phyloP scores from a whole-genome alignment of 768 basidiomycete genomes.

The Phanerochaete sordida region DNA sequence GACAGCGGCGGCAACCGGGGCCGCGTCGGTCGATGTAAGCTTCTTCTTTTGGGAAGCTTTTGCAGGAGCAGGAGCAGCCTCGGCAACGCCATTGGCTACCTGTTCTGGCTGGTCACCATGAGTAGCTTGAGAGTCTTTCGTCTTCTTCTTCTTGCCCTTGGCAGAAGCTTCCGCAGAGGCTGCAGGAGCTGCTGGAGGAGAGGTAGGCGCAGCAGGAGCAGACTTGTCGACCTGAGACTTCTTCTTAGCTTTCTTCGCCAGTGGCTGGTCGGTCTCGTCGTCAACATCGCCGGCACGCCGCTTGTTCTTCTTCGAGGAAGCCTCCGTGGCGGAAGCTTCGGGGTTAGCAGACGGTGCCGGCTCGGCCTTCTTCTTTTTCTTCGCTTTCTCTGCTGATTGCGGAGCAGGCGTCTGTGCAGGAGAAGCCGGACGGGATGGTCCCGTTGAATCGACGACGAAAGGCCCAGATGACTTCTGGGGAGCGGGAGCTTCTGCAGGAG shows the following conservation, averaged over 20 bases:
- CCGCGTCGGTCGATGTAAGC: no score
- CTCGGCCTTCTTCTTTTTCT: slow-evolving; percentile 17
- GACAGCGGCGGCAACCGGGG: background rate
- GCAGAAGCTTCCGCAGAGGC: background rate
- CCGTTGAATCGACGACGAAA: background rate
- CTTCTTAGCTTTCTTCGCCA: background rate
- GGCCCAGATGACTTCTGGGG: background rate
- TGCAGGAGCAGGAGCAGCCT: background rate
- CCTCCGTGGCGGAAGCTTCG: background rate
- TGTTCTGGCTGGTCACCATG: background rate
- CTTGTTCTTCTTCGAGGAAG: background rate
- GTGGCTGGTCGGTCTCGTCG: background rate
- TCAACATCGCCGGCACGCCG: background rate
- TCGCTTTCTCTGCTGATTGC: background rate
- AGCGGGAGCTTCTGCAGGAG: background rate
- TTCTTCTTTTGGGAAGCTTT: background rate
- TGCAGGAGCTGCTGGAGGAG: background rate
- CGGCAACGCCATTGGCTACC: background rate
- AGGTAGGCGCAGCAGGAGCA: background rate
- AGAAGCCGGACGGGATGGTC: background rate
- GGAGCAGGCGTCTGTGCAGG: background rate
- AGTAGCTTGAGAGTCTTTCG: slow-evolving; percentile 5
- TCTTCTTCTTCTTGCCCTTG: slow-evolving; percentile 12
- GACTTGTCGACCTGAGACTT: slow-evolving; percentile 11
- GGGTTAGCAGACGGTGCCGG: background rate